Evolutionary conservation across 1,284 basidiomycete genomes (phyloP), one percentile per base, ranked within the genome.

Genomic region (Austroboletus novae-zelandiae): DNA sequence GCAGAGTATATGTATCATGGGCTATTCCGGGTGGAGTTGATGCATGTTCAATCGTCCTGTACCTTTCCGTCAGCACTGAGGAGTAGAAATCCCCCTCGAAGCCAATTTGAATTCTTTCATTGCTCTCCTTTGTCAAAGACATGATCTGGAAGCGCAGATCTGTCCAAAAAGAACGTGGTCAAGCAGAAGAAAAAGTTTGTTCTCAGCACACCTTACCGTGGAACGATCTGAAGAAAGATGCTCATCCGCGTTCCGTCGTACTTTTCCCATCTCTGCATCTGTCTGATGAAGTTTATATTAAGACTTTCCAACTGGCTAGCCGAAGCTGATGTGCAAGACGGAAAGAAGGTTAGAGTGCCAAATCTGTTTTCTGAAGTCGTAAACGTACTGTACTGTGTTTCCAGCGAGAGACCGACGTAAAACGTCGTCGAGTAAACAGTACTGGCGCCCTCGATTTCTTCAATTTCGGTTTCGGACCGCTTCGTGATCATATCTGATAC

Each of bases 181-280:
- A 43, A 56, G 50, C 53, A 52, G 56, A 44, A 55, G 50, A 41
- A 45, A 18, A 11, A 50, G 43, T 35, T 44, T 47, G 46, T 32
- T 36, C 53, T 51, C 48, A 29, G 40, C 41, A 50, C 47, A 40
- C 65, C 81, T 60, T 66, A 95, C 94, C 86, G 88, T 76, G 86
- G 98, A 62, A 98, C 94, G 67, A 98, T 89, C 47, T 93, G 85
- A 18, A 99, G 89, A 43, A 93, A 81, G 55, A 99, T 92, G 25
- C 94, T 93, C 96, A 99, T 99, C 43, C 84, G 86, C 17, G 84
- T 76, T 62, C 94, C 91, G 55, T 98, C 92, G 63, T 89, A 99
- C 69, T 91, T 89, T 63, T 98, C 96, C 95, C 97, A 99, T 72
- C 84, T 76, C 70, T 96, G 97, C 62, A 96, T 94, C 50, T 91